Evolutionary conservation across 2,329 filamentous ascomycete species (phyloP).

Genomic region (Dactylellina cionopaga): DNA sequence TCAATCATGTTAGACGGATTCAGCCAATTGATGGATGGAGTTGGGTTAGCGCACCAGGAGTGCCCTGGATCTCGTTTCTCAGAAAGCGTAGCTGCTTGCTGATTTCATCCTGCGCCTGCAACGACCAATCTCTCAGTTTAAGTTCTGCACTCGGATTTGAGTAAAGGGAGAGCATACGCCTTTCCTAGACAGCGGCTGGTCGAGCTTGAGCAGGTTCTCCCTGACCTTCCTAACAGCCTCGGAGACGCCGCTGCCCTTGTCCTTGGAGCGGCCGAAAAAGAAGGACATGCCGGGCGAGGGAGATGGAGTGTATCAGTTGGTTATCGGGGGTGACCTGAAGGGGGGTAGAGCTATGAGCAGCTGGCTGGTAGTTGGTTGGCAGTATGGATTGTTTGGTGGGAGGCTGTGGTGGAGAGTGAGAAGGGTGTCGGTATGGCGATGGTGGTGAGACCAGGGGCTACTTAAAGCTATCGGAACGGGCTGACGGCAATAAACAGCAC

Average conservation of each 20-base stretch:
- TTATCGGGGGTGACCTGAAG: neutral
- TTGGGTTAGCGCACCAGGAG: conserved; percentile 73
- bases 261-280: conserved; percentile 72
- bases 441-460: no score
- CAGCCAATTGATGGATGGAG: conserved; percentile 30
- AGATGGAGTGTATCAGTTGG: neutral
- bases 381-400: neutral
- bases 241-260: conserved; percentile 66
- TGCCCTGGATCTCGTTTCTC: conserved; percentile 92
- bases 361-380: neutral
- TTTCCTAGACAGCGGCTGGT: conserved; percentile 67
- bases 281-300: conserved; percentile 70
- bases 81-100: conserved; percentile 87
- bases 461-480: no score
- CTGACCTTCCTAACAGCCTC: conserved; percentile 73
- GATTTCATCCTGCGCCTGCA: conserved; percentile 84
- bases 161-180: conserved; percentile 64
- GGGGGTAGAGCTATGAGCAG: neutral
- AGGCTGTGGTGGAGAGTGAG: neutral
- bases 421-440: neutral
- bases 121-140: neutral
- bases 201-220: conserved; percentile 71
- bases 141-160: conserved; percentile 4
- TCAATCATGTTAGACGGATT: conserved; percentile 5
- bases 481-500: no score